Base-by-base conservation (phyloP, 108 stramenopile genomes). In the Chaetoceros muelleri region DNA sequence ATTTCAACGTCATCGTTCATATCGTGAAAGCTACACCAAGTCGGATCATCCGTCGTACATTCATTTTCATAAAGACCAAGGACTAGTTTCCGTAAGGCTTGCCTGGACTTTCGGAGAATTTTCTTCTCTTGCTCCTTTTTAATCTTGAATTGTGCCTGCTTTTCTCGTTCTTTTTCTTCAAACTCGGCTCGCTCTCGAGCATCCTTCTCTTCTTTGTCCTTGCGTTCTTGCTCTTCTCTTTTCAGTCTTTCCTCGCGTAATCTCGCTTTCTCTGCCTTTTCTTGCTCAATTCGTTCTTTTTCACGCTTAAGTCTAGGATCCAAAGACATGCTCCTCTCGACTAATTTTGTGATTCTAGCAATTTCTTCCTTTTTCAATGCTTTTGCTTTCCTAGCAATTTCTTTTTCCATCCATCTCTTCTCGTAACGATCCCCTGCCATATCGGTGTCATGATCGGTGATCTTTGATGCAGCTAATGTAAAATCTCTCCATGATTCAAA, bases 401-500 rank as follows among this genome's bases (percentile, higher is more conserved):
- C 96, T 66, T 97, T 95, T 75, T 87, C 76, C 86, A 95, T 94
- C 94, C 95, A 98, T 28, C 99, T 69, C 59, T 96, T 95, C 65
- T 99, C 97, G 56, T 94, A 92, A 2, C 99, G 78, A 50, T 65
- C 76, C 40, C 85, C 87, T 19, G 96, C 99, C 49, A 80, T 79
- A 24, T 98, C 96, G 28, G 79, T 49, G 57, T 89, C 81, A 61
- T 96, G 75, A 48, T 94, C 95, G 20, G 85, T 84, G 10, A 79
- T 50, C 24, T 78, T 76, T 28, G 75, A 45, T 17, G 91, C 91
- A 31, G 86, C 72, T 5, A 87, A 51, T 0, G 87, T 80, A 64
- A 96, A 97, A 59, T 99, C 99, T 34, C 99, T 66, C 97, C 97
- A 98, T 17, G 81, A 82, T 31, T 94, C 87, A 55, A 99, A 99